These are phyloP conservation scores for Leccinum subrobustum DNA, from an alignment of 1,284 basidiomycete species.

Conservation along the genomic window DNA sequence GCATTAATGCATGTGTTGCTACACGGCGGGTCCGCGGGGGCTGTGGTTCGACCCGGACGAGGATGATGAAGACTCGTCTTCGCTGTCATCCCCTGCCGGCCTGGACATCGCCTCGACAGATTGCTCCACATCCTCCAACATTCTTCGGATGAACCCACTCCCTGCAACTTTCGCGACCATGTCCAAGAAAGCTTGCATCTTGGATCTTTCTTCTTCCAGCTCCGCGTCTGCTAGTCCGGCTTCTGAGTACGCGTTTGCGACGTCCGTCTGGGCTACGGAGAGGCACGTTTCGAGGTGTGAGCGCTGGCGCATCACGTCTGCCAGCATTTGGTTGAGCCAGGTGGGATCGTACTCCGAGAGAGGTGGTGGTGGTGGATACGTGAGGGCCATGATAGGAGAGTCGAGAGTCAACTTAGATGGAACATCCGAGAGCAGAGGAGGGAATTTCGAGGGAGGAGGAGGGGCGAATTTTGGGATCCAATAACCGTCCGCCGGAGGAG, in stretches of 20 bases:
- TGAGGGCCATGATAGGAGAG: constrained; percentile 28
- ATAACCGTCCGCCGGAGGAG: constrained; percentile 26
- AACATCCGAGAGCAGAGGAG: constrained; percentile 6
- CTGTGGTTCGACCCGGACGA: background rate
- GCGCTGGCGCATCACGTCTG: constrained; percentile 29
- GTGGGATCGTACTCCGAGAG: constrained; percentile 22
- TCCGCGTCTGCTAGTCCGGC: constrained; percentile 28
- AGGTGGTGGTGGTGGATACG: constrained; percentile 27
- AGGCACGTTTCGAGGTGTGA: constrained; percentile 20
- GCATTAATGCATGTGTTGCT: background rate
- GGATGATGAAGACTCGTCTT: constrained; percentile 3
- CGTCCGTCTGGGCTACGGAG: constrained; percentile 17
- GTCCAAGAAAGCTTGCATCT: constrained; percentile 30
- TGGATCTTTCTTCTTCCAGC: constrained; percentile 20
- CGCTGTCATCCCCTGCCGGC: background rate
- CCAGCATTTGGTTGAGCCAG: constrained; percentile 29
- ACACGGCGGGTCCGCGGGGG: background rate
- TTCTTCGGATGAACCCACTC: constrained; percentile 27
- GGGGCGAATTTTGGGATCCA: constrained; percentile 24
- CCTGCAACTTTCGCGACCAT: constrained; percentile 26
- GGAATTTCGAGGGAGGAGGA: constrained; percentile 24
- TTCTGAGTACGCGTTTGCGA: constrained; percentile 25
- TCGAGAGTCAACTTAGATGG: constrained; percentile 16
- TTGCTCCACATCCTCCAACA: constrained; percentile 20
- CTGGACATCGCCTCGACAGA: constrained; percentile 20